Evolutionary conservation across 768 basidiomycete species (phyloP).

Genomic region (Suillus variegatus): DNA sequence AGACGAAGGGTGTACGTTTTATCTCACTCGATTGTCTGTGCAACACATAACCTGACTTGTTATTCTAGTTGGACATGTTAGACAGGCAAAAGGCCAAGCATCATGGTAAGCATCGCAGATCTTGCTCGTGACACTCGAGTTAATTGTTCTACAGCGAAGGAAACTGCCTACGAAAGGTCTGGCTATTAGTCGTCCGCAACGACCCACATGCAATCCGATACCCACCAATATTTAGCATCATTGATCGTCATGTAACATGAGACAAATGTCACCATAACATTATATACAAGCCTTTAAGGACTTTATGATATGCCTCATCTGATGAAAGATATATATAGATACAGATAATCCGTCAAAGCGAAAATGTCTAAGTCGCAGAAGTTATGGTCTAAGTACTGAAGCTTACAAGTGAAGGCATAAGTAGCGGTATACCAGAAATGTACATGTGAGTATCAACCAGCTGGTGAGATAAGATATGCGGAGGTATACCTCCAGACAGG

Average conservation of each 20-base stretch:
- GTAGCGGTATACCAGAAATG: not conserved
- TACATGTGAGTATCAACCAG: not conserved
- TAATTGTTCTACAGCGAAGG: constrained; percentile 13
- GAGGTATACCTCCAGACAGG: not conserved
- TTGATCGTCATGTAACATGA: not conserved
- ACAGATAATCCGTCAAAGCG: not conserved
- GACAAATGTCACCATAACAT: not conserved
- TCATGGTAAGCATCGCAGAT: constrained; percentile 26
- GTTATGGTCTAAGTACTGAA: not conserved
- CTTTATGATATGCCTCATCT: not conserved
- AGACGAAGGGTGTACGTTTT: constrained; percentile 55
- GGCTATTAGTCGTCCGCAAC: not conserved
- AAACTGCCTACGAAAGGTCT: not conserved
- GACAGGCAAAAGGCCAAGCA: constrained; percentile 46
- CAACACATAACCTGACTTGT: not conserved
- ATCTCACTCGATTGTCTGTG: not conserved
- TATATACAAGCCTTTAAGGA: not conserved
- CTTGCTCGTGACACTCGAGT: not conserved
- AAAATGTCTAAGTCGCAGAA: not conserved
- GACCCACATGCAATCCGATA: not conserved
- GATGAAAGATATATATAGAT: not conserved
- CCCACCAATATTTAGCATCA: not conserved
- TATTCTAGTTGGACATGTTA: constrained; percentile 42
- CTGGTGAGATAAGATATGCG: not conserved
- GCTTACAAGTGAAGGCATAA: not conserved